Evolutionary conservation across 805 yeast species (phyloP), one percentile per base, ranked within the genome.

Genomic region (Millerozyma miso): DNA sequence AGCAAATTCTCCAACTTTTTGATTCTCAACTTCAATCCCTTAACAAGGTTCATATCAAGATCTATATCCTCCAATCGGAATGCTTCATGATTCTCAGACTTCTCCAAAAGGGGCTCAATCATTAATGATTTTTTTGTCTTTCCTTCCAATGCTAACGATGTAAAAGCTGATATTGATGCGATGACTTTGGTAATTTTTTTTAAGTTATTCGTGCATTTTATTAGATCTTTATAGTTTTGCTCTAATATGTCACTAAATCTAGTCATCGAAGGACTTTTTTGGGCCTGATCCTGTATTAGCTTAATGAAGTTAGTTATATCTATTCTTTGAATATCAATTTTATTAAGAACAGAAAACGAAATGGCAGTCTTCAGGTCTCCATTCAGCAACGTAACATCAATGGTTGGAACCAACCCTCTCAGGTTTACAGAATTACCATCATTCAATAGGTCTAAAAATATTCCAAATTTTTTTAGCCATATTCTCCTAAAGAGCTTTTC

Each of bases 1-100:
- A 89, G 63, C 32, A 88, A 62, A 42, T 79, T 83, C 52, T 89
- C 97, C 40, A 91, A 71, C 51, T 85, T 85, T 47, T 78, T 79
- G 33, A 91, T 86, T 41, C 96, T 68, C 8, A 77, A 62, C 57
- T 83, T 83, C 49, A 88, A 83, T 0, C 86, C 87, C 48, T 73
- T 73, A 8, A 84, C 65, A 10, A 75, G 54, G 35, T 58, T 65
- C 35, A 67, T 49, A 45, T 69, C 71, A 26, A 51, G 48, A 14
- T 73, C 79, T 3, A 40, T 50, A 19, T 41, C 44, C 29, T 48
- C 50, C 14, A 43, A 31, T 31, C 46, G 45, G 10, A 46, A 50
- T 12, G 39, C 52, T 2, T 45, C 39, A 14, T 39, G 34, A 26
- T 46, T 48, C 15, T 46, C 53, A 39, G 19, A 40, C 17, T 40